Evolutionary conservation across 345 rosid genomes (phyloP), one percentile per base, ranked within the genome.

Genomic region (Hirschfeldia incana): DNA sequence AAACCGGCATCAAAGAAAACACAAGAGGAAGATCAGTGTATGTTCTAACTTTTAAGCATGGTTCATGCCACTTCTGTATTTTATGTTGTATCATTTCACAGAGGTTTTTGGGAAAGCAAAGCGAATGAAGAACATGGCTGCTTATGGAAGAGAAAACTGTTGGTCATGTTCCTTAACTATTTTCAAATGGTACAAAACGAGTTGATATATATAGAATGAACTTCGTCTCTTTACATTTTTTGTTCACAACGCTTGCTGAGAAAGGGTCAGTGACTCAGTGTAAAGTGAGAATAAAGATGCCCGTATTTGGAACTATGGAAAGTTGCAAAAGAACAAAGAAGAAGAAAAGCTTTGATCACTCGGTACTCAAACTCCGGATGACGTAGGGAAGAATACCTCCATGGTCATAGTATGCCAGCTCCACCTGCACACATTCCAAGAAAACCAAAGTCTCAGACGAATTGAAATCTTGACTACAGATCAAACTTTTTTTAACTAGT

Each of bases 301-400:
- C 21, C 21, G 21, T 21, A 21, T 21, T 21, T 21, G 21, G 21
- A 21, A 21, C 21, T 21, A 21, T 21, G 21, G 21, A 21, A 21
- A 21, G 21, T 21, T 29, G 4, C 4, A 4, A 29, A 29, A 29
- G 32, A 4, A 29, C 32, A 29, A 29, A 29, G 32, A 29, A 29
- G 72, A 21, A 53, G 60, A 33, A 67, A 79, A 44, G 12, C 64
- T 33, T 63, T 68, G 65, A 79, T 80, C 74, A 74, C 76, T 80
- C 70, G 76, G 51, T n/a, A 75, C 72, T 86, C 78, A 90, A 78
- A 81, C 84, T 87, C 66, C 92, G 78, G 76, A 90, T 81, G 13
- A 87, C 89, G 28, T 83, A 90, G 6, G 88, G 92, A 77, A 92
- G 91, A 77, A 90, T 89, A 84, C 94, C 97, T 27, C 94, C 97